Conservation (phyloP, 2,329 filamentous ascomycete species). For the Epichloe scottii region DNA sequence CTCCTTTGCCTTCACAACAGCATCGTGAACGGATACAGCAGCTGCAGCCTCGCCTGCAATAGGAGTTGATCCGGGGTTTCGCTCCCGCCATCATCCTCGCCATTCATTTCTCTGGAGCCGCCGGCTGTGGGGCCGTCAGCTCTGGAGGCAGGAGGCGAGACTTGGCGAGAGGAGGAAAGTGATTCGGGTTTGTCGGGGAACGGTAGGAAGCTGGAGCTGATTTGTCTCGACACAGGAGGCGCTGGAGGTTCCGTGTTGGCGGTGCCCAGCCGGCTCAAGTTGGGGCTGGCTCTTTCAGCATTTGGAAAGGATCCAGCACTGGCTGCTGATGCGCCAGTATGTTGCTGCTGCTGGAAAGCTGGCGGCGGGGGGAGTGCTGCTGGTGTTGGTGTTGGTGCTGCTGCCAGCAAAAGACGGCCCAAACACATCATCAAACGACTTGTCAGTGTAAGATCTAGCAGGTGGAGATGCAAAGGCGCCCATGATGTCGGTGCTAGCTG, state of each 20-base stretch:
- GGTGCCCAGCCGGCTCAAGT: constrained; percentile 50
- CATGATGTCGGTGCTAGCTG: constrained; percentile 48
- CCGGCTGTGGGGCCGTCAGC: constrained; percentile 36
- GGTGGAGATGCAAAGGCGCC: constrained; percentile 38
- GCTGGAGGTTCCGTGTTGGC: constrained; percentile 44
- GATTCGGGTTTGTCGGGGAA: constrained; percentile 56
- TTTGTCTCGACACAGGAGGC: constrained; percentile 62
- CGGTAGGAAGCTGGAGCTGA: constrained; percentile 64
- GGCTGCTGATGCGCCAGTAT: constrained; percentile 42
- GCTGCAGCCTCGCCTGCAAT: constrained; percentile 14
- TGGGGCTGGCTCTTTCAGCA: constrained; percentile 47
- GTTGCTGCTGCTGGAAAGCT: constrained; percentile 39
- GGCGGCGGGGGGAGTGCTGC: constrained; percentile 22
- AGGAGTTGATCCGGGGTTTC: constrained; percentile 16
- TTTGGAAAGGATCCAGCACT: constrained; percentile 33
- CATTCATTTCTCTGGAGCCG: constrained; percentile 9
- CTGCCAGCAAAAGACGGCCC: constrained; percentile 46
- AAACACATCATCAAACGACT: constrained; percentile 78
- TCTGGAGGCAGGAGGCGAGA: constrained; percentile 52
- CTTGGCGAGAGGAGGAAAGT: constrained; percentile 64
- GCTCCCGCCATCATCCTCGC: constrained; percentile 12
- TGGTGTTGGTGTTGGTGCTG: constrained; percentile 20
- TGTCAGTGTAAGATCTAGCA: constrained; percentile 41
- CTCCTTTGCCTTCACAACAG: constrained; percentile 8
- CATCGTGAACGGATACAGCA: constrained; percentile 7